Conservation (phyloP, 2,329 filamentous ascomycete species). For the Cladosporium austrohemisphaericum region DNA sequence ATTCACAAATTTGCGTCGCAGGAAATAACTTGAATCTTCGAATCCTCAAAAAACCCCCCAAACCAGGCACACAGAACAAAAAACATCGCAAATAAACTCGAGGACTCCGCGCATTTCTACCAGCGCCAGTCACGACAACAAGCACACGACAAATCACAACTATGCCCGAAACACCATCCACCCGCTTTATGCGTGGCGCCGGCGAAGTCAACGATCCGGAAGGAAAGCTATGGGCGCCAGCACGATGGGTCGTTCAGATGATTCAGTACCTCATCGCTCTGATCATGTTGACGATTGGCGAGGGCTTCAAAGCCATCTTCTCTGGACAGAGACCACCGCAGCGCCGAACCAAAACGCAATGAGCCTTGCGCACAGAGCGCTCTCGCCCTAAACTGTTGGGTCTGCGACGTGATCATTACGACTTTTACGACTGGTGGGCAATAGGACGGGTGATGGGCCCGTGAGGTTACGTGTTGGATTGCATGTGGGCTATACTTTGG, state of each 20-base stretch:
- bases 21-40: too few relatives aligned
- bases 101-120: too few relatives aligned
- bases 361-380: too few relatives aligned
- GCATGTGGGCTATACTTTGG: too few relatives aligned
- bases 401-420: not conserved
- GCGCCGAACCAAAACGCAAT: not conserved
- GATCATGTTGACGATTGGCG: constrained; percentile 22
- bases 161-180: constrained; percentile 19
- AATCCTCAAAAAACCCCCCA: too few relatives aligned
- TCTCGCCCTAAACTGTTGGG: not conserved
- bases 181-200: constrained; percentile 25
- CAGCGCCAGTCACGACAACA: not conserved
- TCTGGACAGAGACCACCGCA: not conserved
- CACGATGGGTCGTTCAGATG: constrained; percentile 25
- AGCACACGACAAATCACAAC: not conserved
- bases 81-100: too few relatives aligned
- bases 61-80: too few relatives aligned
- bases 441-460: too few relatives aligned
- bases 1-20: too few relatives aligned
- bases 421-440: not conserved
- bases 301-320: constrained; percentile 13
- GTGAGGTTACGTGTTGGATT: too few relatives aligned
- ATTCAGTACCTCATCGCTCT: constrained; percentile 27
- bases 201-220: constrained; percentile 26
- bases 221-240: constrained; percentile 25